These are phyloP conservation scores for Marasmius sp. DNA, from an alignment of 1,284 basidiomycete species.

Conservation along the genomic window DNA sequence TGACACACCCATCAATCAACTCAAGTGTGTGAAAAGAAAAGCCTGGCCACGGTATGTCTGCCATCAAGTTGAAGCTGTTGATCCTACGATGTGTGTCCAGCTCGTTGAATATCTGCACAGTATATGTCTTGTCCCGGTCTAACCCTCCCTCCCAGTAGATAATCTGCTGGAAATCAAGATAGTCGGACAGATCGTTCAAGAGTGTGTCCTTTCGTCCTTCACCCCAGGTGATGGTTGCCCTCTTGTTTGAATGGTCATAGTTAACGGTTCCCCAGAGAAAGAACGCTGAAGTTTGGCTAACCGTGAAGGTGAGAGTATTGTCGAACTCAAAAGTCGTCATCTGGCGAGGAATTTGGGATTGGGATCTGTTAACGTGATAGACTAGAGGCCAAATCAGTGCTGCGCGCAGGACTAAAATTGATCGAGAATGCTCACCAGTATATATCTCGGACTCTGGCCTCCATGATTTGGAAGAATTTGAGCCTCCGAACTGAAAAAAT, in stretches of 20 bases:
- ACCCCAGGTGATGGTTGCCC: not conserved
- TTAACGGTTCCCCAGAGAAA: not conserved
- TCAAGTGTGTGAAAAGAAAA: too few relatives aligned
- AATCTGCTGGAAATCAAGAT: not conserved
- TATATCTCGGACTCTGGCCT: too few relatives aligned
- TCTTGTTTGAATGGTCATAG: not conserved
- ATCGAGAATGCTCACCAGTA: too few relatives aligned
- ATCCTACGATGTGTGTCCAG: not conserved
- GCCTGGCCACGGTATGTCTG: not conserved
- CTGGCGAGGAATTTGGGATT: not conserved
- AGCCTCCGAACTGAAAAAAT: too few relatives aligned
- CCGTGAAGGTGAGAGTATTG: not conserved
- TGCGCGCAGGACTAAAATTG: too few relatives aligned
- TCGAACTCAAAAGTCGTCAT: not conserved
- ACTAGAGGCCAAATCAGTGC: not conserved
- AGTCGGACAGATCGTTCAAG: not conserved
- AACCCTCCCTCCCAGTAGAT: conserved; percentile 5
- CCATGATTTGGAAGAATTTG: too few relatives aligned
- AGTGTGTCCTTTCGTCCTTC: not conserved
- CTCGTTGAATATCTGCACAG: not conserved
- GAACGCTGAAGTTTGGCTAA: not conserved
- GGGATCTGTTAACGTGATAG: not conserved
- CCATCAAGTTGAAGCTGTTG: not conserved
- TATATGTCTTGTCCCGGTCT: not conserved
- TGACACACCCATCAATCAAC: conserved; percentile 1